Conservation (phyloP, 345 rosid species). For the Durio zibethinus region DNA sequence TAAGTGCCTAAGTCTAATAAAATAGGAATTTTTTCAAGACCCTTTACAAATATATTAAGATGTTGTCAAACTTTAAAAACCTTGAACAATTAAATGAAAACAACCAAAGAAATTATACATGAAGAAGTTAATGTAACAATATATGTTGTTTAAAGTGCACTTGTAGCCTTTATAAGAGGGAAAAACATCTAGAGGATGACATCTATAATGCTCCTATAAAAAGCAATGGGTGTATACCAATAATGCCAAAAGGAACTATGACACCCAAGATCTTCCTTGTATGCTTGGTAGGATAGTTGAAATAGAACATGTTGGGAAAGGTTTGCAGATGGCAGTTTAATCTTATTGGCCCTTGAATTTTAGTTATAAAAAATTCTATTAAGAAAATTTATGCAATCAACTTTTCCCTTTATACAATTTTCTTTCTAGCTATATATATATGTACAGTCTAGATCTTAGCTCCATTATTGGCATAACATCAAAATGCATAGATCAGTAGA, state of each 20-base stretch:
- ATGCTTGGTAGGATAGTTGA: conserved; percentile 86
- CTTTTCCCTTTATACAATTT: too few species aligned
- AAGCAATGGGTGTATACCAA: conserved; percentile 81
- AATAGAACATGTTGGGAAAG: conserved; percentile 75
- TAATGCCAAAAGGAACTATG: conserved; percentile 78
- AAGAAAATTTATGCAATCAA: too few species aligned
- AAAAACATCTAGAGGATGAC: conserved; percentile 51
- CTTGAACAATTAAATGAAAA: background rate
- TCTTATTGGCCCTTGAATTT: conserved; percentile 68
- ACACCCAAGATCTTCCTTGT: conserved; percentile 57
- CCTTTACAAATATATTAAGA: background rate
- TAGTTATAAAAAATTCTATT: too few species aligned
- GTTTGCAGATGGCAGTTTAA: conserved; percentile 58
- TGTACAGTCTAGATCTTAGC: too few species aligned
- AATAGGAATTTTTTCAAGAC: background rate
- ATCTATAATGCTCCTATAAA: conserved; percentile 80
- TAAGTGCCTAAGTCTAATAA: background rate
- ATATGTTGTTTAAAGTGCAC: conserved; percentile 23
- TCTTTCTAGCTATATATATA: too few species aligned
- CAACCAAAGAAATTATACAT: background rate
- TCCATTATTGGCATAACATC: too few species aligned
- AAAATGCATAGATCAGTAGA: too few species aligned
- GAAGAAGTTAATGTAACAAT: background rate
- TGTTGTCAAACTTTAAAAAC: background rate
- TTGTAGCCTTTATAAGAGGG: conserved; percentile 95